Percentiles rank a stretch among this genome's conserved stretches.
Evolutionary conservation across 768 basidiomycete genomes (phyloP).

Genomic region (Lepiota venenata): DNA sequence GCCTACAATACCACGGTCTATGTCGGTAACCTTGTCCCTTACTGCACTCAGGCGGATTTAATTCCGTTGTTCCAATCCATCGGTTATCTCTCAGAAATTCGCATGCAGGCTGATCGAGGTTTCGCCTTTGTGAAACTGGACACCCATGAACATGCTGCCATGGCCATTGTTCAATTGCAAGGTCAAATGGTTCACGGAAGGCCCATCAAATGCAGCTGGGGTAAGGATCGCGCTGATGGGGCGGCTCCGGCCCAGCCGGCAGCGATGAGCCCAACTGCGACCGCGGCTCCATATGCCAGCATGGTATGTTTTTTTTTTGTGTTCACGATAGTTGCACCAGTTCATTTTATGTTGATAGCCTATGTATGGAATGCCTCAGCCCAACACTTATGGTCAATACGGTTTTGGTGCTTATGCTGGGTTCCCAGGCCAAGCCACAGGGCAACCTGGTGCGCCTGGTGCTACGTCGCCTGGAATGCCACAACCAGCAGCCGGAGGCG

Average conservation of each 20-base stretch:
- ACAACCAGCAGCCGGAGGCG: conserved; percentile 51
- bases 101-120: conserved; percentile 98
- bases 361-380: conserved; percentile 89
- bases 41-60: conserved; percentile 95
- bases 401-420: conserved; percentile 73
- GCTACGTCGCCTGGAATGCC: conserved; percentile 59
- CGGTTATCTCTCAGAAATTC: conserved; percentile 97
- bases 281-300: conserved; percentile 70
- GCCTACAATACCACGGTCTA: conserved; percentile 96
- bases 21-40: conserved; percentile 97
- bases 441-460: conserved; percentile 42
- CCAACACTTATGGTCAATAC: conserved; percentile 75
- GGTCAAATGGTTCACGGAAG: conserved; percentile 97
- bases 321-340: not conserved
- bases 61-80: conserved; percentile 98
- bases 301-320: conserved; percentile 53
- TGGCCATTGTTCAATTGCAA: conserved; percentile 96
- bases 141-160: conserved; percentile 96
- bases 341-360: conserved; percentile 41
- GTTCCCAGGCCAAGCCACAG: conserved; percentile 58
- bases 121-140: conserved; percentile 99
- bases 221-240: conserved; percentile 88
- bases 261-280: conserved; percentile 57
- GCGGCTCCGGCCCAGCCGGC: conserved; percentile 47
- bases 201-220: conserved; percentile 99